Base-by-base conservation (phyloP, 371 early-diverging fungal genomes). In the Umbelopsis sp. region DNA sequence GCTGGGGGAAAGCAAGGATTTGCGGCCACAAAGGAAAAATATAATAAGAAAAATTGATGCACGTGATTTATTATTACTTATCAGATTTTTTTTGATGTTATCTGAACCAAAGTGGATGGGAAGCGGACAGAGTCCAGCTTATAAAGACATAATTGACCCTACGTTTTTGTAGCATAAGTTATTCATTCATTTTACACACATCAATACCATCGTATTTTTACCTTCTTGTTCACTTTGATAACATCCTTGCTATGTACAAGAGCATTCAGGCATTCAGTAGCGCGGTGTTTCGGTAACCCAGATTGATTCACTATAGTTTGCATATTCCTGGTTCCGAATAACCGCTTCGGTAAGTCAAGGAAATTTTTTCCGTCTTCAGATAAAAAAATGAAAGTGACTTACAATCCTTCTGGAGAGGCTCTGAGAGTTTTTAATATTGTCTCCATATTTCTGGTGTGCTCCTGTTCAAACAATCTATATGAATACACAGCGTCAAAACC, bases 331-430 rank as follows among this genome's bases (percentile, higher is more conserved):
- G 3, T 10, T 35, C 57, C 57, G 53, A 16, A 57, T 57, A 11
- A 1, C 35, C 57, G 57, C 35, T 9, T 57, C 18, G 18, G 18
- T 35, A 18, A 35, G 7, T 35, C 29, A 41, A 41, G 7, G 10
- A 41, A 41, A 41, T 41, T 41, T 41, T 38, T 12, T 12, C 41
- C 41, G 32, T 11, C 16, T 16, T 5, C 32, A 12, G 37, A 37
- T 25, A 20, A 35, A 45, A 16, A 44, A n/a, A 8, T 44, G 24
- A 25, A 62, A 65, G 8, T 64, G 25, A 70, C 77, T 67, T 71
- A 78, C 79, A 71, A 20, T 53, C 80, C 80, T 29, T 74, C 68
- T 8, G 77, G 77, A 10, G 75, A 63, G 20, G 41, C 62, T 25
- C 63, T 32, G 14, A 80, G 24, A n/a, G 48, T 66, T 45, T 69